Evolutionary conservation across 257 asterid species (phyloP).

Genomic region (Euphrasia confusa): DNA sequence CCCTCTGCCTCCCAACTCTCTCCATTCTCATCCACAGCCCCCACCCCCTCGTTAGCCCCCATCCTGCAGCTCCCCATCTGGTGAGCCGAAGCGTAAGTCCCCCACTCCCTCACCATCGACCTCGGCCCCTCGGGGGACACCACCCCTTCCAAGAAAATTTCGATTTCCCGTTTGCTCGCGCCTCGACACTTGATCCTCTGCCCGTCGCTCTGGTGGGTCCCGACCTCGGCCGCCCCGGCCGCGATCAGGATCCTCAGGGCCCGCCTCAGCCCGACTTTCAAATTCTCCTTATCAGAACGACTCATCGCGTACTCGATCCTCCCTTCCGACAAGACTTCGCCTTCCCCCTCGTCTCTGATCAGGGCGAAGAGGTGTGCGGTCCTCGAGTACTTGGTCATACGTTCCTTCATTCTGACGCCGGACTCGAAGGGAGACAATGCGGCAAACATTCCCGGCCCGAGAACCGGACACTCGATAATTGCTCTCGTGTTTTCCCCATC

Average conservation of each 20-base stretch:
- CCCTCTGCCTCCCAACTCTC: slow-evolving; percentile 94
- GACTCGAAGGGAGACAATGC: slow-evolving; percentile 67
- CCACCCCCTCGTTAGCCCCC: slow-evolving; percentile 47
- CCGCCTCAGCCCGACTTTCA: slow-evolving; percentile 41
- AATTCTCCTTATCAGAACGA: slow-evolving; percentile 45
- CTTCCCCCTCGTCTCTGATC: slow-evolving; percentile 56
- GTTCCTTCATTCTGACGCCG: slow-evolving; percentile 40
- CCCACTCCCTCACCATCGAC: slow-evolving; percentile 47
- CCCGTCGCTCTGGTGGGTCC: slow-evolving; percentile 75
- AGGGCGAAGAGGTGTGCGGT: slow-evolving; percentile 64
- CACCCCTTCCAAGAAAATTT: slow-evolving; percentile 54
- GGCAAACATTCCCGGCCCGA: slow-evolving; percentile 72
- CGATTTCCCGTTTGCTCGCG: slow-evolving; percentile 33
- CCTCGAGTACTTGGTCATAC: slow-evolving; percentile 47
- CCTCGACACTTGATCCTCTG: slow-evolving; percentile 53
- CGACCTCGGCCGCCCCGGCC: slow-evolving; percentile 84
- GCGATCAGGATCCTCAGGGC: slow-evolving; percentile 59
- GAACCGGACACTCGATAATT: slow-evolving; percentile 46
- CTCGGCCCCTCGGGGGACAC: slow-evolving; percentile 55
- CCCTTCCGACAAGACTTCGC: slow-evolving; percentile 44
- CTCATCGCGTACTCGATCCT: slow-evolving; percentile 40
- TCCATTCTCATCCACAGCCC: slow-evolving; percentile 80
- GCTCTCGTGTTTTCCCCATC: slow-evolving; percentile 39
- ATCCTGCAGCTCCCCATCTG: slow-evolving; percentile 95
- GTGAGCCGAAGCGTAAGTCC: slow-evolving; percentile 70